These are phyloP conservation scores for Talaromyces stipitatus DNA, from an alignment of 495 filamentous ascomycete species.

Conservation along the genomic window DNA sequence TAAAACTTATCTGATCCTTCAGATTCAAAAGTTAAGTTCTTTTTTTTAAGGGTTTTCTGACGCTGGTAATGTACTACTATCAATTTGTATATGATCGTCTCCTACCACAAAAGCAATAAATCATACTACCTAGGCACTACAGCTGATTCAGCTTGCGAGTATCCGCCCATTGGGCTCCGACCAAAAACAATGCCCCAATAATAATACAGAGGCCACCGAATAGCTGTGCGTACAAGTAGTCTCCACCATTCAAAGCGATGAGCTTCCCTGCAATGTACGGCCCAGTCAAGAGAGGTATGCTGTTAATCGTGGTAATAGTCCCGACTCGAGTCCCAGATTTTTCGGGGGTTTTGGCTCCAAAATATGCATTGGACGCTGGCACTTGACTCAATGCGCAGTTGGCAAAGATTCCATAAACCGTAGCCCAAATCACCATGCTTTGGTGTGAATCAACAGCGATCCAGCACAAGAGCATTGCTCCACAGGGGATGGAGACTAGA, in stretches of 20 bases:
- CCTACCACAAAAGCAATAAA: neutral
- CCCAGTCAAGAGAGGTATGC: constrained; percentile 58
- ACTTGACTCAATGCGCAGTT: neutral
- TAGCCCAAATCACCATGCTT: neutral
- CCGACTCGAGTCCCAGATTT: constrained; percentile 62
- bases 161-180: neutral
- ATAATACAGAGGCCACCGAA: neutral
- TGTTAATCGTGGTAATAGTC: constrained; percentile 61
- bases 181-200: neutral
- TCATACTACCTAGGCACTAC: neutral
- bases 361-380: neutral
- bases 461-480: neutral
- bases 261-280: constrained; percentile 56
- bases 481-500: neutral
- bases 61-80: too few species aligned
- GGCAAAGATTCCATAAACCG: neutral
- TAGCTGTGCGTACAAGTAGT: constrained; percentile 20
- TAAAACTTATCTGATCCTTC: too few species aligned
- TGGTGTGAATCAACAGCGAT: neutral
- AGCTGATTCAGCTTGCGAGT: neutral
- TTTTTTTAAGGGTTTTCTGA: neutral
- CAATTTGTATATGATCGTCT: neutral
- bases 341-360: constrained; percentile 41
- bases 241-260: constrained; percentile 30
- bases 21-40: neutral